Evolutionary conservation across 805 yeast species (phyloP).

Genomic region (Pichia kluyveri): DNA sequence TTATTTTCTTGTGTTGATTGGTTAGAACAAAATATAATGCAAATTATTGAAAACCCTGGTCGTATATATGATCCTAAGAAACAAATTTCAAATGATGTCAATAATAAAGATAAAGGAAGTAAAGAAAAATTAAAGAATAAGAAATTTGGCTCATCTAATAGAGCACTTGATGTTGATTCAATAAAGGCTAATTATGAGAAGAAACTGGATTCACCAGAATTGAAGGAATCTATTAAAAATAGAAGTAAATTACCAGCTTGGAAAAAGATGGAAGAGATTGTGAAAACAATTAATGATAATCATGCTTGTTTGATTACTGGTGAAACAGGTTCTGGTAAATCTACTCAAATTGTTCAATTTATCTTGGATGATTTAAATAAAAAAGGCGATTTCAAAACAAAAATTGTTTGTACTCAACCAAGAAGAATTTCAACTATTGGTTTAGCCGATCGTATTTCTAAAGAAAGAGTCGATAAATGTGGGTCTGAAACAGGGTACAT

Average conservation of each 20-base stretch:
- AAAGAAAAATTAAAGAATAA: constrained; percentile 11
- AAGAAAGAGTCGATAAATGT: constrained; percentile 56
- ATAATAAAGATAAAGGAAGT: not conserved
- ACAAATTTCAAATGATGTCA: not conserved
- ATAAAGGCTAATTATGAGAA: constrained; percentile 28
- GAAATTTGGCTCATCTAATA: constrained; percentile 20
- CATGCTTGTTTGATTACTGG: constrained; percentile 80
- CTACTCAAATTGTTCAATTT: constrained; percentile 91
- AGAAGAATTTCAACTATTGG: constrained; percentile 94
- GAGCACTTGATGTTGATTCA: constrained; percentile 1
- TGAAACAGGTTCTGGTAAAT: constrained; percentile 96
- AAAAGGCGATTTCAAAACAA: constrained; percentile 40
- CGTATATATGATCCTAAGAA: constrained; percentile 35
- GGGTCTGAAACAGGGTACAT: constrained; percentile 84
- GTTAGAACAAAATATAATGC: constrained; percentile 54
- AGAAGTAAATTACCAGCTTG: constrained; percentile 78
- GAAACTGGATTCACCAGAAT: constrained; percentile 8
- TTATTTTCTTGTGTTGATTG: constrained; percentile 66
- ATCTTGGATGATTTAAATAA: constrained; percentile 57
- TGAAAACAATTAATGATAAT: constrained; percentile 45
- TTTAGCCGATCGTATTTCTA: constrained; percentile 84
- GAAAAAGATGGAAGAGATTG: constrained; percentile 49
- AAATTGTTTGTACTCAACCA: constrained; percentile 87
- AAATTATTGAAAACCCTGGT: constrained; percentile 67
- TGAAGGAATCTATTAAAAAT: constrained; percentile 28